Base-by-base conservation (phyloP, 1,139 yeast genomes). In the Yamadazyma spencermartinsiae region DNA sequence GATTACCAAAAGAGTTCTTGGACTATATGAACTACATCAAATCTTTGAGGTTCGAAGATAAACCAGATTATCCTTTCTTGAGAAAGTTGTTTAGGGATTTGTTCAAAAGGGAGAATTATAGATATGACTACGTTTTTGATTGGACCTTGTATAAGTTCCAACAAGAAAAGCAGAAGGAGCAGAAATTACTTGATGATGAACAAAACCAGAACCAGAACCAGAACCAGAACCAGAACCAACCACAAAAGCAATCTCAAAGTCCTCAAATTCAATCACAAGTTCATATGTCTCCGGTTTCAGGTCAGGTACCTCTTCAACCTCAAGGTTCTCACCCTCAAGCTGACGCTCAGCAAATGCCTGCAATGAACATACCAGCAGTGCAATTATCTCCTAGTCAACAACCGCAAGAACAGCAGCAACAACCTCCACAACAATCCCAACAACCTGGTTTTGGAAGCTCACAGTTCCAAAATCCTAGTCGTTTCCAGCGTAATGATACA, bases 121-220 rank as follows among this genome's bases (percentile, higher is more conserved):
- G 86, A 52, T 92, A 90, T 62, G 98, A 92, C 65, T 92, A 89
- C 63, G 82, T 92, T 17, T 92, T 89, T 65, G 98, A 92, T 65
- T 92, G 98, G 98, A 90, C 98, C 24, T 79, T 90, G 56, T 84
- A 86, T 68, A 82, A 87, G 68, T 83, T 83, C 66, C 81, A 77
- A 49, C 73, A 74, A 50, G 82, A 76, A 50, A 79, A 83, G 66
- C 79, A 82, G 63, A 73, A 81, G 54, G 77, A 73, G 44, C 75
- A 69, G 44, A 60, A 59, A 35, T 64, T 63, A 49, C 49, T 57
- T 28, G 52, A 55, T 17, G 65, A 63, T 34, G 47, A 46, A 24
- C 51, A 52, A 36, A 41, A 46, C 24, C 45, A 40, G 21, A 33
- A 45, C 24, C 49, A 46, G 25, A 43, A 39, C 16, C 45, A 38